Evolutionary conservation across 2,329 filamentous ascomycete genomes (phyloP).

Genomic region (Ampelomyces quisqualis): DNA sequence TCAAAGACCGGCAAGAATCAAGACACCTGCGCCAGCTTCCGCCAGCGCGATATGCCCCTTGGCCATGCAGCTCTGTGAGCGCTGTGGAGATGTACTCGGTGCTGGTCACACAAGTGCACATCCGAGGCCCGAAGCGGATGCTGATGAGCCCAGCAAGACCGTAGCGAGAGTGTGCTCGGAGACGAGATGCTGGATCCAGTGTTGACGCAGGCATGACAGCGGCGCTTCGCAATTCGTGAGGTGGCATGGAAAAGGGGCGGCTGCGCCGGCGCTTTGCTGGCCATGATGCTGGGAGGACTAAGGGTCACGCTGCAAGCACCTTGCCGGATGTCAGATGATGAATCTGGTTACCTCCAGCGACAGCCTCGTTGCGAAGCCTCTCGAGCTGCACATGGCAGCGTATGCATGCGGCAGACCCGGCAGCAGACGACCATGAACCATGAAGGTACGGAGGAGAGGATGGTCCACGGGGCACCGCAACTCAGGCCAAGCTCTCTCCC

Average conservation of each 20-base stretch:
- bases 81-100: conserved; percentile 25
- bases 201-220: conserved; percentile 18
- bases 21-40: conserved; percentile 26
- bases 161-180: conserved; percentile 14
- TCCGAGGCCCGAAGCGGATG: conserved; percentile 22
- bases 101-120: conserved; percentile 27
- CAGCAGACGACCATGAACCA: conserved; percentile 17
- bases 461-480: conserved; percentile 14
- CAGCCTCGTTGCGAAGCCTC: conserved; percentile 2
- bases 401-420: conserved; percentile 19
- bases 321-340: conserved; percentile 1
- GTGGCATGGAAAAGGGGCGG: conserved; percentile 25
- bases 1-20: conserved; percentile 4
- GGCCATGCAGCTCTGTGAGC: conserved; percentile 33
- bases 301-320: too few relatives aligned
- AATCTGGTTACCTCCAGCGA: conserved; percentile 1
- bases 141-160: too few relatives aligned
- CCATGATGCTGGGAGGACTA: conserved; percentile 12
- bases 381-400: conserved; percentile 15
- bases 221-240: conserved; percentile 27
- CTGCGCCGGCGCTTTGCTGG: conserved; percentile 14
- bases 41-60: conserved; percentile 34
- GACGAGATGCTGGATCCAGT: conserved; percentile 13
- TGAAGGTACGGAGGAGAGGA: too few relatives aligned
- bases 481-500: conserved; percentile 23